Conservation (phyloP, 2,329 filamentous ascomycete genomes). For the Penicillium glabrum region DNA sequence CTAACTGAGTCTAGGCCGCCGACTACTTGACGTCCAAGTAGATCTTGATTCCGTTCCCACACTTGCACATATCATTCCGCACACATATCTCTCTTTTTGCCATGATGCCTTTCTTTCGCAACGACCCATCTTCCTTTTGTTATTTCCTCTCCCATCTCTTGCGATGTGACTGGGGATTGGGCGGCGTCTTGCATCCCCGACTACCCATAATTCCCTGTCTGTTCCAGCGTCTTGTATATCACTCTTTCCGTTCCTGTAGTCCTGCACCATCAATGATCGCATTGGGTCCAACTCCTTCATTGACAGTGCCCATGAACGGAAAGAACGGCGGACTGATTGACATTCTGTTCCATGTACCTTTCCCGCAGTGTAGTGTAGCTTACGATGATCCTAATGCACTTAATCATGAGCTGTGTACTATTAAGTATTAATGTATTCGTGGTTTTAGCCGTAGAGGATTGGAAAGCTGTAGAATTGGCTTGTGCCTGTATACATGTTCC, state of each 20-base stretch:
- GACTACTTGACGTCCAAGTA: constrained; percentile 45
- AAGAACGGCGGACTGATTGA: constrained; percentile 2
- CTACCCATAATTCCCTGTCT: constrained; percentile 3
- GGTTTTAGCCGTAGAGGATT: not conserved
- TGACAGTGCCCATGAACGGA: not conserved
- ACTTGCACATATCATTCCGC: constrained; percentile 24
- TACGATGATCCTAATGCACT: constrained; percentile 18
- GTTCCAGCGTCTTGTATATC: constrained; percentile 18
- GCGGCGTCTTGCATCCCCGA: not conserved
- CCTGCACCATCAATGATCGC: constrained; percentile 3
- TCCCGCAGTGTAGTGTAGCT: constrained; percentile 20
- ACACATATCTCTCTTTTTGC: constrained; percentile 17
- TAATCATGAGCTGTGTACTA: constrained; percentile 5
- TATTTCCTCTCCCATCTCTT: constrained; percentile 3
- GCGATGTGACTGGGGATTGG: constrained; percentile 4
- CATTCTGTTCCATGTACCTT: constrained; percentile 2
- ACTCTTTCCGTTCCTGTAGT: constrained; percentile 4
- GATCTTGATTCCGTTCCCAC: constrained; percentile 12
- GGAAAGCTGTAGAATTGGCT: not conserved
- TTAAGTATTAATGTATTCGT: not conserved
- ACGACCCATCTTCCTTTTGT: constrained; percentile 10
- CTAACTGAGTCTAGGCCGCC: constrained; percentile 32
- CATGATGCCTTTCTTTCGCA: constrained; percentile 19
- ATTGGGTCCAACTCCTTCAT: not conserved
- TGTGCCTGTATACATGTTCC: not conserved